Evolutionary conservation across 208 protist species (phyloP).

Genomic region (Trypanosomatidae sp.): DNA sequence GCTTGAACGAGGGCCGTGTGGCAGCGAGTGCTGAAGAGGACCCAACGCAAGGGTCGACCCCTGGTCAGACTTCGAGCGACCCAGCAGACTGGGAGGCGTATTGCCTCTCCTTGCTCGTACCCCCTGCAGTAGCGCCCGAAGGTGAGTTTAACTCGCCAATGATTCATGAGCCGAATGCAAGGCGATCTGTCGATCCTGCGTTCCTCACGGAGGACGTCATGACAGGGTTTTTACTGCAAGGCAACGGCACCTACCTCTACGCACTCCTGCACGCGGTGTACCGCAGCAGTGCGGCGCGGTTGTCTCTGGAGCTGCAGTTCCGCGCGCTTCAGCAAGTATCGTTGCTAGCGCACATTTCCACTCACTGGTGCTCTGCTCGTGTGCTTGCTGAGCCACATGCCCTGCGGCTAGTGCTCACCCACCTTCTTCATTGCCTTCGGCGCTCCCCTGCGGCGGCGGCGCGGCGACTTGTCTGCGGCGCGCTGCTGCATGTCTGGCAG

Average conservation of each 20-base stretch:
- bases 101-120: neutral
- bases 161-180: neutral
- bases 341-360: conserved; percentile 4
- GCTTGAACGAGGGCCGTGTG: neutral
- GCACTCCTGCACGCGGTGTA: conserved; percentile 16
- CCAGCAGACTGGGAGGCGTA: neutral
- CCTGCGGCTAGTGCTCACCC: conserved; percentile 14
- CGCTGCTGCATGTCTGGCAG: conserved; percentile 57
- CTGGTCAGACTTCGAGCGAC: neutral
- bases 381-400: conserved; percentile 8
- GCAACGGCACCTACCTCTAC: conserved; percentile 20
- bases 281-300: conserved; percentile 10
- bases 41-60: neutral
- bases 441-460: neutral
- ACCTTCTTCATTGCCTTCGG: conserved; percentile 16
- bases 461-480: conserved; percentile 31
- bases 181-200: neutral
- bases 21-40: neutral
- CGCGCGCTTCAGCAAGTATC: conserved; percentile 17
- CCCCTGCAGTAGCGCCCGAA: neutral
- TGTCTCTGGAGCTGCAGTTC: conserved; percentile 8
- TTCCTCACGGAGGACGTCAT: conserved; percentile 8
- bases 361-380: conserved; percentile 22
- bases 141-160: neutral
- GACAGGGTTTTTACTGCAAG: conserved; percentile 11